Evolutionary conservation across 2,329 filamentous ascomycete species (phyloP).

Genomic region (Microcera coccophila): DNA sequence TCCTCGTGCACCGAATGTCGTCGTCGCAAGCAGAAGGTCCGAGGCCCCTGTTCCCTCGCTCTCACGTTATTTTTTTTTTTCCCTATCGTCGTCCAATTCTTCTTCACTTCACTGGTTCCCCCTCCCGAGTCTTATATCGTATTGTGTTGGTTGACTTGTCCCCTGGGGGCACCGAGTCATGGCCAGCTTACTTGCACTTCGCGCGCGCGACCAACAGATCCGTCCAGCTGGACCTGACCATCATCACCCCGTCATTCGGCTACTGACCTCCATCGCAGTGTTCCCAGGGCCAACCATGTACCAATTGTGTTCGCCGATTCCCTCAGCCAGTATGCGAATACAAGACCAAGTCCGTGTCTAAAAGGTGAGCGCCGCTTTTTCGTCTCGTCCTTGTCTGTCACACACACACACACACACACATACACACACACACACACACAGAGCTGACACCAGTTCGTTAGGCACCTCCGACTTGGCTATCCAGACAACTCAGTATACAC

Average conservation of each 20-base stretch:
- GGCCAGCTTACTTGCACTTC: neutral
- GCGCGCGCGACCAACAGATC: too few relatives aligned
- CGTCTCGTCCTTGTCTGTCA: neutral
- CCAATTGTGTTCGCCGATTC: slow-evolving; percentile 50
- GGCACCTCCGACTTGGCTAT: too few relatives aligned
- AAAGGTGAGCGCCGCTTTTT: slow-evolving; percentile 12
- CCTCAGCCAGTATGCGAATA: slow-evolving; percentile 51
- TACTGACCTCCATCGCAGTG: slow-evolving; percentile 36
- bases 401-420: too few relatives aligned
- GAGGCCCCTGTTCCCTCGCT: neutral
- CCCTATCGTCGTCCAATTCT: neutral
- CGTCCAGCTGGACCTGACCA: too few relatives aligned
- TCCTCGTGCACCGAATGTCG: slow-evolving; percentile 51
- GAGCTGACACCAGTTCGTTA: too few relatives aligned
- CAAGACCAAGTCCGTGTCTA: slow-evolving; percentile 23
- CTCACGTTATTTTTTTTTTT: neutral
- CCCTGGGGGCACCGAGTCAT: neutral
- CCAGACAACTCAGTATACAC: too few relatives aligned
- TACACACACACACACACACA: too few relatives aligned
- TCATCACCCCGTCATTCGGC: neutral
- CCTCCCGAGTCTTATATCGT: neutral
- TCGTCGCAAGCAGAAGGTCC: slow-evolving; percentile 50
- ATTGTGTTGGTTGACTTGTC: neutral
- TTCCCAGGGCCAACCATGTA: slow-evolving; percentile 52
- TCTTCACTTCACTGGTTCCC: neutral